Evolutionary conservation across 2,329 filamentous ascomycete species (phyloP), one percentile per base, ranked within the genome.

Genomic region (Coleophoma eucalyptorum): DNA sequence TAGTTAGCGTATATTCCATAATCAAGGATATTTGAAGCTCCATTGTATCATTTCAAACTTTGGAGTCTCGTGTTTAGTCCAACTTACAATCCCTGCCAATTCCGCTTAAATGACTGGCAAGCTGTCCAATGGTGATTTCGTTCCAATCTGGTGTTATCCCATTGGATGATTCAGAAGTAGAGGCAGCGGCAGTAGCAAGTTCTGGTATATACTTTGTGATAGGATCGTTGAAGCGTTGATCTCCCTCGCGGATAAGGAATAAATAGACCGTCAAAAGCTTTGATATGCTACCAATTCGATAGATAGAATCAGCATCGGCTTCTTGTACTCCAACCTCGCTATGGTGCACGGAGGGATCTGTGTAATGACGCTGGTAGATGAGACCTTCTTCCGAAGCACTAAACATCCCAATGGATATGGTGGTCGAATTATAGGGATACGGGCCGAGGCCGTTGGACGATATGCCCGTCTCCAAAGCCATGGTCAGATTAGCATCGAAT

Each of bases 241-340:
- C 66, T 1, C 73, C 70, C 19, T 62, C 62, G 46, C 70, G 65
- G 5, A 64, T 59, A 15, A 76, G 61, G 53, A 69, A 71, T 5
- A 65, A 63, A 47, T 69, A 72, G 1, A 74, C 65, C 8, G 68
- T 72, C 50, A 72, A 70, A 5, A 74, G 55, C 56, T 77, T 76
- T n/a, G 71, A 71, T 11, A 76, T 62, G 53, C 74, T 76, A 12
- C 65, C 69, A 11, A 72, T 58, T 1, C 67, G 61, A 57, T 69
- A 78, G 19, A 72, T 57, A 0, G 41, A 43, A 15, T 43, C 16
- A 20, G n/a, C 15, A 20, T 16, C 26, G 20, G 26, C 26, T 10
- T 43, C 20, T 21, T 43, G 19, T 7, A 5, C 18, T 26, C 41
- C 41, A 10, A 6, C 15, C 5, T 16, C 19, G 41, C 41, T 43